These are phyloP conservation scores for Wickerhamiella musiphila DNA, from an alignment of 805 yeast species.

Conservation along the genomic window DNA sequence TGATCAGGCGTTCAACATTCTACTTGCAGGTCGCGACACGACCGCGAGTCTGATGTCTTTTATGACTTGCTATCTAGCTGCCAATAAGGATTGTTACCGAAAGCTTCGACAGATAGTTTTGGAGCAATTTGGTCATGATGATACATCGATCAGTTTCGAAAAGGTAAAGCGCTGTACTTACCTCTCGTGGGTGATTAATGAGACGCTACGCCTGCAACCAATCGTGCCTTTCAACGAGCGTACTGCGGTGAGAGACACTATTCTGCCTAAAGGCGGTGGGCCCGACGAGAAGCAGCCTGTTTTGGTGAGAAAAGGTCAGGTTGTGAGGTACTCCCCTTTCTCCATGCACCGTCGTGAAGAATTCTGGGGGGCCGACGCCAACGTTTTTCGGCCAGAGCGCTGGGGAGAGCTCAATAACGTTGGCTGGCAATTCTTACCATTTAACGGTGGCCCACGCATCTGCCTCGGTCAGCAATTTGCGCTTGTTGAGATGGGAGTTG, in stretches of 20 bases:
- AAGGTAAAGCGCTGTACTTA: slow-evolving; percentile 32
- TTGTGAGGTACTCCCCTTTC: slow-evolving; percentile 26
- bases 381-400: slow-evolving; percentile 31
- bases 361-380: slow-evolving; percentile 30
- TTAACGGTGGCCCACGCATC: slow-evolving; percentile 39
- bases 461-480: slow-evolving; percentile 42
- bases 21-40: slow-evolving; percentile 41
- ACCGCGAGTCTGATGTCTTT: slow-evolving; percentile 35
- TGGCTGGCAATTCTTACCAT: slow-evolving; percentile 35
- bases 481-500: slow-evolving; percentile 32
- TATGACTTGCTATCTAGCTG: slow-evolving; percentile 28
- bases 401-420: slow-evolving; percentile 24
- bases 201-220: slow-evolving; percentile 33
- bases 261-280: slow-evolving; percentile 37
- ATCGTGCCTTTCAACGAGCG: slow-evolving; percentile 35
- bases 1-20: slow-evolving; percentile 34
- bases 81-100: slow-evolving; percentile 20
- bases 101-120: slow-evolving; percentile 26
- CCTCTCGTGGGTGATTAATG: slow-evolving; percentile 31
- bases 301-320: slow-evolving; percentile 28
- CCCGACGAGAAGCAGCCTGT: slow-evolving; percentile 25
- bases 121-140: slow-evolving; percentile 21
- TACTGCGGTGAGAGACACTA: slow-evolving; percentile 29
- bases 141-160: slow-evolving; percentile 25
- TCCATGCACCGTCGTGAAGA: slow-evolving; percentile 28